Evolutionary conservation across 2,329 filamentous ascomycete species (phyloP).

Genomic region (Clarireedia paspali): DNA sequence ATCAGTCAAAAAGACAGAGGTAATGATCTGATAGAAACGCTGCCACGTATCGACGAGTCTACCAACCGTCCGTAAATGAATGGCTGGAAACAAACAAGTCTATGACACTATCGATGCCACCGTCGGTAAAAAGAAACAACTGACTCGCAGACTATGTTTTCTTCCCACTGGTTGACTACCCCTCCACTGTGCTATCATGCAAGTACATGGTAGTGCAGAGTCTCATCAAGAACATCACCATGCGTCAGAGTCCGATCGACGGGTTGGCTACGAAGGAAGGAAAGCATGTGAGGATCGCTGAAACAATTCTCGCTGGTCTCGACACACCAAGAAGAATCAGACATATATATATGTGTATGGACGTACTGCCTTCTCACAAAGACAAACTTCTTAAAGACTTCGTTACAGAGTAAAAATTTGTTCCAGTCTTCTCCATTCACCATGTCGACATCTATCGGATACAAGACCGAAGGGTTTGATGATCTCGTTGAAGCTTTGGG

Average conservation of each 20-base stretch:
- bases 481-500: conserved; percentile 30
- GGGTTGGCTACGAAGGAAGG: neutral
- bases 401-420: no score
- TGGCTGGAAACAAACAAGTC: no score
- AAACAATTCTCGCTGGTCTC: neutral
- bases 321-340: neutral
- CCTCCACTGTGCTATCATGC: neutral
- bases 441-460: neutral
- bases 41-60: no score
- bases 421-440: neutral
- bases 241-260: neutral
- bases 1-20: no score
- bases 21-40: no score
- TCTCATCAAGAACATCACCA: neutral
- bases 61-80: no score
- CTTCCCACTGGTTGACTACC: neutral
- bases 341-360: neutral
- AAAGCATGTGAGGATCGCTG: neutral
- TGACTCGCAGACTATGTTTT: neutral
- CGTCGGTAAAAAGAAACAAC: no score
- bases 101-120: neutral
- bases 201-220: neutral
- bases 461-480: neutral
- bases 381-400: neutral
- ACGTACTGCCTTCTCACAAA: neutral